Base-by-base conservation (phyloP, 2,329 filamentous ascomycete genomes). In the Fusarium austroafricanum region DNA sequence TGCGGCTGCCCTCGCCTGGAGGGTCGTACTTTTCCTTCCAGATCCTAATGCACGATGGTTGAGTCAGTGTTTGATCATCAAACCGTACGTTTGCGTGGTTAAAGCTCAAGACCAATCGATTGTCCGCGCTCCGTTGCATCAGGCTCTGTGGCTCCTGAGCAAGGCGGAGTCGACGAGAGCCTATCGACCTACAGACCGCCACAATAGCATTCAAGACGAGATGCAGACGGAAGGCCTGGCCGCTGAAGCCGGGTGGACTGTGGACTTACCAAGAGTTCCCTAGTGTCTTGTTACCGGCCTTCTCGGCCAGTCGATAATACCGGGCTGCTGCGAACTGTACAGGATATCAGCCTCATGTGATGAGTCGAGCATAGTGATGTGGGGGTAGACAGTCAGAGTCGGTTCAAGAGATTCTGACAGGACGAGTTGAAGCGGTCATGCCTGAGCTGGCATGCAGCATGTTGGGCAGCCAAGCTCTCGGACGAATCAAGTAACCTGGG, bases 11-110 rank as follows among this genome's bases (percentile, higher is more conserved):
- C 57, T 77, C 75, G 31, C 77, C 74, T 20, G 77, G 81, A 33
- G 86, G 83, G 73, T 86, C 86, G 82, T 98, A 97, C 82, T 98
- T 98, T 67, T 97, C 94, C 79, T 98, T 98, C 93, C 95, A 97
- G 76, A 98, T 97, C 94, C 93, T 97, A 76, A 53, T 60, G 49
- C 57, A 56, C 40, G 43, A 59, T 58, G 26, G 55, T 51, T 52
- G 51, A 50, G 60, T 73, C 58, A 73, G 71, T 64, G 49, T 53
- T 44, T 57, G 40, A 33, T 35, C 43, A 33, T 58, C 21, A 46
- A 50, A 47, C 55, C 39, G 49, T 58, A 61, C 28, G 55, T 43
- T 43, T 66, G 33, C 20, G 55, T 65, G 35, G 18, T 38, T 43
- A 42, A 39, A 33, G 44, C 47, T 50, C 35, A 46, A 62, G 26